These are phyloP conservation scores for Mycena galopus DNA, from an alignment of 768 basidiomycete species.

Conservation along the genomic window DNA sequence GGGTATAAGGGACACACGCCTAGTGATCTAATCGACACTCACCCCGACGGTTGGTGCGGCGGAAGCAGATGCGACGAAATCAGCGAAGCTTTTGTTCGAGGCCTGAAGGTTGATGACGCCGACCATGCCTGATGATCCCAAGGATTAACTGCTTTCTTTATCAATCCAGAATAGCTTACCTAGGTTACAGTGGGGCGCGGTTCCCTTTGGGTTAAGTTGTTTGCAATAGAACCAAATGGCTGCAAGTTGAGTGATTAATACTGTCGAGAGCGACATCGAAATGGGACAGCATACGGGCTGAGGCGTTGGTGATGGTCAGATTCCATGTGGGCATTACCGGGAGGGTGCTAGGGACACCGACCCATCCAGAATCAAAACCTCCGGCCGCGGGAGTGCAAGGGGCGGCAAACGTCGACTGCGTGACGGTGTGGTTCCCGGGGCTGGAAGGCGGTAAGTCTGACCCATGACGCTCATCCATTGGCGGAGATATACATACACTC, in stretches of 20 bases:
- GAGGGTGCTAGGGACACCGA: conserved; percentile 22
- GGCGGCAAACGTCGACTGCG: conserved; percentile 53
- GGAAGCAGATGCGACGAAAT: not conserved
- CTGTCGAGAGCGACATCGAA: not conserved
- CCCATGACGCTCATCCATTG: not conserved
- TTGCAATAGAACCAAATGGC: conserved; percentile 24
- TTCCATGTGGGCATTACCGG: not conserved
- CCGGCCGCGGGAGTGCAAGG: conserved; percentile 46
- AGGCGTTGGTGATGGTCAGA: conserved; percentile 12
- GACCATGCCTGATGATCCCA: conserved; percentile 1
- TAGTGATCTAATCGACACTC: too few species aligned
- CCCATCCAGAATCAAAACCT: conserved; percentile 56
- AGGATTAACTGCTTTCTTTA: not conserved
- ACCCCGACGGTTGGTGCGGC: not conserved
- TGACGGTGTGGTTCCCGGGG: conserved; percentile 52
- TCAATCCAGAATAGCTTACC: not conserved
- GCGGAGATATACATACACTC: not conserved
- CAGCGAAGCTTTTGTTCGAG: not conserved
- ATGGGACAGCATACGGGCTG: not conserved
- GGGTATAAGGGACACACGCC: not conserved
- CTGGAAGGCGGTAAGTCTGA: not conserved
- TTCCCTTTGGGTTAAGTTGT: not conserved
- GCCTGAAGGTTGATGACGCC: conserved; percentile 6
- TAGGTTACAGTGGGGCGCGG: conserved; percentile 1
- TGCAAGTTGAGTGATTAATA: not conserved